These are phyloP conservation scores for Daldinia eschscholtzii DNA, from an alignment of 2,329 filamentous ascomycete species.

Conservation along the genomic window DNA sequence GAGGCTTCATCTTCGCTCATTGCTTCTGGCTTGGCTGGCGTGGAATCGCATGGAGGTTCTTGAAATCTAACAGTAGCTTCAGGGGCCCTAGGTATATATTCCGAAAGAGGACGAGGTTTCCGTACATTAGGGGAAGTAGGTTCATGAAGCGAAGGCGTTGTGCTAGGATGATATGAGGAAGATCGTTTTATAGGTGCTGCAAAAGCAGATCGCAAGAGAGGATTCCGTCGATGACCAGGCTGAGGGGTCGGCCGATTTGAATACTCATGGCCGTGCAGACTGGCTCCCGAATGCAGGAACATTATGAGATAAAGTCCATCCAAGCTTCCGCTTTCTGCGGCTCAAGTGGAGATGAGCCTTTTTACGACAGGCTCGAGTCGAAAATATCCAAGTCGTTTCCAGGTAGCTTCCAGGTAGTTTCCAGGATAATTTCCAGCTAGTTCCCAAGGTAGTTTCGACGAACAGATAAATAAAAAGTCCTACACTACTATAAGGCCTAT, in stretches of 20 bases:
- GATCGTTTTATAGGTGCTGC: constrained; percentile 46
- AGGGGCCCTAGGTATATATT: constrained; percentile 31
- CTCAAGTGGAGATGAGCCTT: constrained; percentile 15
- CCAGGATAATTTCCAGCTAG: too few species aligned
- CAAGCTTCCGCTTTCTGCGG: constrained; percentile 30
- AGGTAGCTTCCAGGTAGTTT: neutral
- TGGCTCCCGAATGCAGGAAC: constrained; percentile 71
- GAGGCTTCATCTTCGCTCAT: constrained; percentile 65
- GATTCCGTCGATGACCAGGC: constrained; percentile 46
- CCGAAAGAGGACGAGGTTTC: constrained; percentile 36
- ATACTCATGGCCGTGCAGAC: constrained; percentile 72
- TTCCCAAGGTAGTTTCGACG: neutral
- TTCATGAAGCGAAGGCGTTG: constrained; percentile 36
- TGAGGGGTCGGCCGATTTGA: constrained; percentile 56
- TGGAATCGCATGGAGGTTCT: constrained; percentile 47
- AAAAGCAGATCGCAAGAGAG: constrained; percentile 50
- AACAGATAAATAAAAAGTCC: constrained; percentile 2
- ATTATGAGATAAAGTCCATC: constrained; percentile 55
- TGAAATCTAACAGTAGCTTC: constrained; percentile 43
- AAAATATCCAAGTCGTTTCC: constrained; percentile 22
- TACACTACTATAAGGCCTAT: constrained; percentile 8
- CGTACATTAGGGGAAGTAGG: constrained; percentile 28
- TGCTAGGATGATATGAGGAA: constrained; percentile 41
- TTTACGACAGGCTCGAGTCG: constrained; percentile 26
- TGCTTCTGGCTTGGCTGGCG: constrained; percentile 43